Evolutionary conservation across 495 filamentous ascomycete species (phyloP), one percentile per base, ranked within the genome.

Genomic region (Penicillium arizonense): DNA sequence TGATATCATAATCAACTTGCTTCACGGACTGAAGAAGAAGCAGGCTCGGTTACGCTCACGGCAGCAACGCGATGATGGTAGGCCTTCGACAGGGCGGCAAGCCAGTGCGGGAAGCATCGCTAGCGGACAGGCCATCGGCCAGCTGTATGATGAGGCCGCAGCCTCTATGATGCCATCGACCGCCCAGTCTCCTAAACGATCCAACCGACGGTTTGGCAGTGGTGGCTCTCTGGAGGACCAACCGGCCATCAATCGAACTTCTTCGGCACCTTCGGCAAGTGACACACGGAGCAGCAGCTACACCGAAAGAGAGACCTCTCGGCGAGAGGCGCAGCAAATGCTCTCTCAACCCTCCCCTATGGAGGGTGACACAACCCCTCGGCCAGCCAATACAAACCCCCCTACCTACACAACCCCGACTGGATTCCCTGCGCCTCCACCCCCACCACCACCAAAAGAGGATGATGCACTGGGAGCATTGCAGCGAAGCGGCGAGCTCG

Each of bases 1-100:
- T 55, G 94, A 98, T 67, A 98, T 98, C 54, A 98, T 98, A 63
- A 97, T 98, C 62, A 96, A 93, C 61, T 81, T 98, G 10, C 82
- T 98, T 9, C 92, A 97, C 68, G 94, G 94, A 3, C 70, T 98
- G 33, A 98, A 98, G 72, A 84, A 91, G 68, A 98, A 98, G 71
- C 94, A 98, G 59, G 90, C 92, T 52, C 89, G 87, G 55, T 68
- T 98, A 58, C 82, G 94, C 28, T 90, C 93, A 58, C 89, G 87
- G 44, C 86, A 88, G 55, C 78, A 83, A 35, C 81, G 84, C 57
- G 90, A 95, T 21, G 82, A 80, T 56, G 73, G 67, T 34, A 69
- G 77, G 23, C 57, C 68, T 11, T 62, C 69, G n/a, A 67, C 76
- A 14, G 76, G 72, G 35, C 77, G 89, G 50, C 85, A 87, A 34